phyloP scores from a whole-genome alignment of 2,329 filamentous ascomycete genomes.

The Neocucurbitaria cava region DNA sequence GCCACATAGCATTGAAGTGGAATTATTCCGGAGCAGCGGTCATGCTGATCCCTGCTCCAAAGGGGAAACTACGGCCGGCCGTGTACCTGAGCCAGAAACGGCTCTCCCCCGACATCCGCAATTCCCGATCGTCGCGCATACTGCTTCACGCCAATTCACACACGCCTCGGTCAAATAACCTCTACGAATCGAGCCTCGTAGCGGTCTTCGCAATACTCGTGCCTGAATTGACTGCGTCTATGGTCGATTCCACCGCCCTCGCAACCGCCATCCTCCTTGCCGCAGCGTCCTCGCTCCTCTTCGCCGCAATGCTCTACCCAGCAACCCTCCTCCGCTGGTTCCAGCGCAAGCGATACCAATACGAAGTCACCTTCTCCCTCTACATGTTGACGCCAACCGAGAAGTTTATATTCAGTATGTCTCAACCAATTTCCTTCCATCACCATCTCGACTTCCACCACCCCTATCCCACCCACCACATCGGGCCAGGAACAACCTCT shows the following conservation, averaged over 20 bases:
- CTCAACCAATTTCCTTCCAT: no score
- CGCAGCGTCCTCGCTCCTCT: conserved; percentile 48
- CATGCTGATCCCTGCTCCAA: background rate
- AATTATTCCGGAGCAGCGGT: background rate
- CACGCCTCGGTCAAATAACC: background rate
- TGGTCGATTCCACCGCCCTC: conserved; percentile 46
- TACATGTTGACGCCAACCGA: conserved; percentile 98
- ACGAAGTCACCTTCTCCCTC: conserved; percentile 94
- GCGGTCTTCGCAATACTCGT: background rate
- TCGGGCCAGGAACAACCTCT: background rate
- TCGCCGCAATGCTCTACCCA: conserved; percentile 56
- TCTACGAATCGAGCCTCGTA: background rate
- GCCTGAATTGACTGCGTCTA: conserved; percentile 5
- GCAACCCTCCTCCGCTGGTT: conserved; percentile 78
- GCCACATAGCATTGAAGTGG: conserved; percentile 5
- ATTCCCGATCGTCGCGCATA: background rate
- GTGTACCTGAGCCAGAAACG: background rate
- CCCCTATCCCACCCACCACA: background rate
- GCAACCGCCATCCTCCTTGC: conserved; percentile 45
- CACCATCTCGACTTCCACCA: no score
- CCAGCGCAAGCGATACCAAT: conserved; percentile 94
- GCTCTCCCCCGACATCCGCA: background rate
- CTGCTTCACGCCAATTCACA: background rate
- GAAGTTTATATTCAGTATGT: conserved; percentile 95
- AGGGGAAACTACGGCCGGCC: background rate